Evolutionary conservation across 805 yeast genomes (phyloP), one percentile per base, ranked within the genome.

Genomic region (Lipomyces mesembrius): DNA sequence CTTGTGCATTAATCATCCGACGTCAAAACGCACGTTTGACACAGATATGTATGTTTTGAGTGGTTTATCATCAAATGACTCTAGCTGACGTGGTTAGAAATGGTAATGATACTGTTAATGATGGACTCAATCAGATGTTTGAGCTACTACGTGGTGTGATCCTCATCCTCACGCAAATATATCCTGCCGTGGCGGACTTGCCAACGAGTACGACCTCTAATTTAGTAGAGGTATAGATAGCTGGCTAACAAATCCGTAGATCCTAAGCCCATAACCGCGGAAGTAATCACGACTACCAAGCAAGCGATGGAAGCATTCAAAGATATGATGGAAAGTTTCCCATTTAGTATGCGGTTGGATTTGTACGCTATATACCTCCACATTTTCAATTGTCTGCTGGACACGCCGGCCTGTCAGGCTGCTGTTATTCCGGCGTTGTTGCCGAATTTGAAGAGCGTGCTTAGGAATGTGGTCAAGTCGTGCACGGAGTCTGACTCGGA

Each of bases 121-220:
- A 80, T 35, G 88, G 87, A 61, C 88, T 90, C 63, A 96, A 91
- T 72, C 91, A 90, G 73, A 78, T 92, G 56, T 91, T 94, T 76
- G 98, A 94, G 75, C 80, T 93, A 32, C 78, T 92, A 60, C 82
- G 97, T 69, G 83, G 92, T 5, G 84, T 85, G 20, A 81, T 90
- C 79, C 80, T 88, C 25, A 88, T 91, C 0, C 78, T 92, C 20
- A 83, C 88, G 34, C 82, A 80, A 37, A 78, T 83, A 8, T 77
- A 89, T 55, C 93, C 96, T 8, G 84, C 87, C 61, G 79, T 88
- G 53, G 83, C 84, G 64, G 83, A 82, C 35, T 83, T 81, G 20
- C 27, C 55, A 49, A 59, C 34, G 52, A n/a, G 62, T 61, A 52
- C 17, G 64, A 52, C 3, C 17, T n/a, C 55, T 57, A 27, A 8